Conservation (phyloP, 306 rosid species). For the Fragaria vesca region DNA sequence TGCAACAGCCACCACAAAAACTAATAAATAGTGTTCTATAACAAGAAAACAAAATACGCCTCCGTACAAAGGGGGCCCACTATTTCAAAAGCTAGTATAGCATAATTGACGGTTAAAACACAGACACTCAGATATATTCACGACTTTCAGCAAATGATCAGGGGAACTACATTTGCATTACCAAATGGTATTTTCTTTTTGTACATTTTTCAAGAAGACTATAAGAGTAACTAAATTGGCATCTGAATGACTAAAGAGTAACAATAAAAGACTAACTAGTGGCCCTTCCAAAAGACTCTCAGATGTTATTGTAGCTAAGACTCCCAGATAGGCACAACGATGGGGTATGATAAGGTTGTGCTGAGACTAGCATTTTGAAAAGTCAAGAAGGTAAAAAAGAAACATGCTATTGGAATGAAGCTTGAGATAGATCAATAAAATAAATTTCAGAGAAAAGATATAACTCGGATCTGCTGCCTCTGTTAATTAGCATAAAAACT, state of each 20-base stretch:
- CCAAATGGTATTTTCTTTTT: neutral
- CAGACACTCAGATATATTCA: neutral
- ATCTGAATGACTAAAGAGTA: neutral
- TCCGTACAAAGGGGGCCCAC: neutral
- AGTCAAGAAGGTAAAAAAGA: neutral
- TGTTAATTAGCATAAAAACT: neutral
- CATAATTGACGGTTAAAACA: neutral
- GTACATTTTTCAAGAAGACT: neutral
- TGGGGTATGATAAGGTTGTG: neutral
- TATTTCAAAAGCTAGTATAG: neutral
- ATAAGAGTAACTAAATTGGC: neutral
- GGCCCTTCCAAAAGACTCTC: neutral
- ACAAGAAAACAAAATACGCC: neutral
- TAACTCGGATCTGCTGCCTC: neutral
- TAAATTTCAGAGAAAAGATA: neutral
- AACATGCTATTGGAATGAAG: neutral
- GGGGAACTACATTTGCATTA: neutral
- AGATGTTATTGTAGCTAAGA: neutral
- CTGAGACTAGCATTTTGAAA: neutral
- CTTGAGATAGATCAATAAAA: neutral
- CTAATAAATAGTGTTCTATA: neutral
- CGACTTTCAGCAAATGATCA: neutral
- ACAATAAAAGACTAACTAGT: neutral
- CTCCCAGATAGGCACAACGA: neutral
- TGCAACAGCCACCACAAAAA: slow-evolving; percentile 20